Conservation (phyloP, 148 eudicot species). For the Nepenthes mirabilis region DNA sequence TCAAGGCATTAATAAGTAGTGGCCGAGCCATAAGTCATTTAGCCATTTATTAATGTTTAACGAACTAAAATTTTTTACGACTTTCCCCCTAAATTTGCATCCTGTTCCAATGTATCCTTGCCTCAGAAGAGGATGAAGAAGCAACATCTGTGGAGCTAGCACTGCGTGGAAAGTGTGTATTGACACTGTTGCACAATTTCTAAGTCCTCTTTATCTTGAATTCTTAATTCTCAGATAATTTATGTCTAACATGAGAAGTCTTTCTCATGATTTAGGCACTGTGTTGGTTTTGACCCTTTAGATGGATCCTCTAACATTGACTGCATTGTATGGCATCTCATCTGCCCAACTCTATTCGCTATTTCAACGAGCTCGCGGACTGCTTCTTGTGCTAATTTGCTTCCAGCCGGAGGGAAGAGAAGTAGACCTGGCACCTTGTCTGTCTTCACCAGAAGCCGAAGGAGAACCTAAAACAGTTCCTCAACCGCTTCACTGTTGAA, state of each 20-base stretch:
- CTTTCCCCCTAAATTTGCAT: slow-evolving; percentile 5
- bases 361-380: too few species aligned
- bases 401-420: too few species aligned
- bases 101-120: slow-evolving; percentile 71
- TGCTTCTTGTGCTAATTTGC: too few species aligned
- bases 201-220: background rate
- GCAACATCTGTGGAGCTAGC: slow-evolving; percentile 77
- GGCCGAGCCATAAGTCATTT: slow-evolving; percentile 68
- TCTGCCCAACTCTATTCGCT: too few species aligned
- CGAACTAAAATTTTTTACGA: background rate
- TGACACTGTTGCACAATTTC: too few species aligned
- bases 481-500: too few species aligned
- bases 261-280: slow-evolving; percentile 44
- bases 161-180: slow-evolving; percentile 74
- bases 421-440: too few species aligned
- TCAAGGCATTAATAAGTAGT: slow-evolving; percentile 90
- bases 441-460: too few species aligned
- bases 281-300: slow-evolving; percentile 89
- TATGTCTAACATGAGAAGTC: background rate
- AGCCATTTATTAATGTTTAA: background rate
- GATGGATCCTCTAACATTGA: slow-evolving; percentile 99
- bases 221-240: background rate
- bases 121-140: slow-evolving; percentile 96
- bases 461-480: too few species aligned
- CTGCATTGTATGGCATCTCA: slow-evolving; percentile 51